Evolutionary conservation across 2,329 filamentous ascomycete species (phyloP), one percentile per base, ranked within the genome.

Genomic region (Calonectria ilicicola): DNA sequence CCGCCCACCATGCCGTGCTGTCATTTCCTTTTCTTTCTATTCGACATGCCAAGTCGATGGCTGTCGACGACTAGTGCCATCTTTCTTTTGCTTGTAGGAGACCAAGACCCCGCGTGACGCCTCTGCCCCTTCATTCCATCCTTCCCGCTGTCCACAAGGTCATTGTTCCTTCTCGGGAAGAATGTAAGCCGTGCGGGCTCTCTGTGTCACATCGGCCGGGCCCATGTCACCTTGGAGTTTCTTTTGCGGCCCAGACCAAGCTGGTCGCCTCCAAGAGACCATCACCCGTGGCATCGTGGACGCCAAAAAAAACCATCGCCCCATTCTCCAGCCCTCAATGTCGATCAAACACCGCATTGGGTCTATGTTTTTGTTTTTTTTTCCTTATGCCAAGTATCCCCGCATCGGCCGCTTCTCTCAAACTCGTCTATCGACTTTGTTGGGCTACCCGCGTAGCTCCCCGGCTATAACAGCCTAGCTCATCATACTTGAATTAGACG

Each of bases 361-460:
- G 58, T 32, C 53, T 60, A 60, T 60, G 38, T 60, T 23, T 60
- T 38, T 38, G 23, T 17, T 38, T 38, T 38, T 40, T 17, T 38
- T 8, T 17, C 23, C 15, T 14, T 60, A 40, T 60, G 35, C 32
- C 58, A 44, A 56, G 51, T 38, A 62, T 47, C 72, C 72, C 72
- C 72, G 58, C 68, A 73, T 29, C 32, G n/a, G 23, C 29, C 42
- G n/a, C 53, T n/a, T 32, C 23, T 65, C 53, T 62, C 66, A 58
- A 65, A 46, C 67, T 70, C 64, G 68, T 68, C 32, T 65, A 73
- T 67, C 65, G 68, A 14, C 38, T 60, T 60, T 40, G 53, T 40
- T 60, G 53, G 53, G 35, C 53, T 60, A 60, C 21, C 23, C 21
- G 35, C 21, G 23, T 35, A 38, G 21, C 10, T 40, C 53, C 53